These are phyloP conservation scores for Xylaria sp. DNA, from an alignment of 2,329 filamentous ascomycete genomes.

Conservation along the genomic window DNA sequence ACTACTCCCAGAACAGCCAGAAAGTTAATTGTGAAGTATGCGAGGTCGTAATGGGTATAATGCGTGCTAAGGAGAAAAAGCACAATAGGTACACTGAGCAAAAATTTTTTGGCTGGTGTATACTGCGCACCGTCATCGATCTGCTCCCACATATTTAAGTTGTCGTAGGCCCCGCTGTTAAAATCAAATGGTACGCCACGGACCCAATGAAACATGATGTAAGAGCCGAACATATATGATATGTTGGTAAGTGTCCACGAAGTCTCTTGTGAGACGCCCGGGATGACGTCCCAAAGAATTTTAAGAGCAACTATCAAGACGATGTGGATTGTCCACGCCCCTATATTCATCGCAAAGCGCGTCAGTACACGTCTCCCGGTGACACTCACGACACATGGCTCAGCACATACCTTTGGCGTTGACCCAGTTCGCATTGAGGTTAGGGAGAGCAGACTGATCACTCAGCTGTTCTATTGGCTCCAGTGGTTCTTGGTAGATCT, in stretches of 20 bases:
- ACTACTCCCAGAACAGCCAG: constrained; percentile 91
- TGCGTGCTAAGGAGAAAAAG: constrained; percentile 97
- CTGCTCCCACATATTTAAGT: constrained; percentile 99
- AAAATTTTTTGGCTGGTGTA: constrained; percentile 97
- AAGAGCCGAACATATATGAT: constrained; percentile 98
- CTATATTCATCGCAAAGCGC: constrained; percentile 58
- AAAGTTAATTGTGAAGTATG: constrained; percentile 98
- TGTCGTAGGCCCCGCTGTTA: constrained; percentile 98
- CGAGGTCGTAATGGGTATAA: constrained; percentile 97
- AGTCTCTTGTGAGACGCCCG: constrained; percentile 95
- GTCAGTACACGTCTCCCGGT: constrained; percentile 33
- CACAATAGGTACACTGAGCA: constrained; percentile 92
- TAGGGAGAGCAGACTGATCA: constrained; percentile 93
- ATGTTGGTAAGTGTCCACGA: constrained; percentile 99
- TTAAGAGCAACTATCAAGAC: constrained; percentile 92
- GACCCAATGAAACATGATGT: constrained; percentile 99
- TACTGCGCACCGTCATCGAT: constrained; percentile 99
- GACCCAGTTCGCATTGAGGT: constrained; percentile 98
- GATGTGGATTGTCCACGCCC: constrained; percentile 97
- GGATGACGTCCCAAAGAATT: constrained; percentile 96
- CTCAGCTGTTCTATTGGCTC: constrained; percentile 98
- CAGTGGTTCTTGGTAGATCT: constrained; percentile 94
- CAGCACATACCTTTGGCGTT: constrained; percentile 88
- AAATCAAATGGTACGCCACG: constrained; percentile 98
- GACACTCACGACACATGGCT: constrained; percentile 8